A percentile compares a stretch with the other conserved stretches of the same genome.
These are phyloP conservation scores for Ceratocystis albifundus DNA, from an alignment of 2,329 filamentous ascomycete species.

Conservation along the genomic window DNA sequence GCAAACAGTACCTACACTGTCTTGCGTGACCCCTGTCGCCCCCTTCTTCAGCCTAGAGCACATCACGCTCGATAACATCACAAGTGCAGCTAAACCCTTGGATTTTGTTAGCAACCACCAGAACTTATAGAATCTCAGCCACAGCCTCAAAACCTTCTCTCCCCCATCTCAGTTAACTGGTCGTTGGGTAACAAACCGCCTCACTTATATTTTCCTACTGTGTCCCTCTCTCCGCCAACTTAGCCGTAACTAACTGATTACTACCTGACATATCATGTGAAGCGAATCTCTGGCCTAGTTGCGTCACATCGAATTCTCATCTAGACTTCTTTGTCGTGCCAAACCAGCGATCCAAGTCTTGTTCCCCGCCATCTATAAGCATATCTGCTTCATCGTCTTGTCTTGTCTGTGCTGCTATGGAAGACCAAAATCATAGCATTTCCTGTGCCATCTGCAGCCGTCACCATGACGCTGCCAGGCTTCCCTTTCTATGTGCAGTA, in stretches of 20 bases:
- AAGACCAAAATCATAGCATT: background rate
- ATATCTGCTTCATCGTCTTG: background rate
- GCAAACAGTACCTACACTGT: background rate
- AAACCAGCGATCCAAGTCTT: background rate
- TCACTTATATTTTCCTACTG: too few species aligned
- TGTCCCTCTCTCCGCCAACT: background rate
- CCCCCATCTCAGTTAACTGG: too few species aligned
- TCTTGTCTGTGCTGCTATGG: background rate
- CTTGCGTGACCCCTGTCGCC: background rate
- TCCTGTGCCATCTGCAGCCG: constrained; percentile 54
- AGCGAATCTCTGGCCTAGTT: background rate
- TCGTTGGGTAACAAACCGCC: background rate
- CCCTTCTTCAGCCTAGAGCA: background rate
- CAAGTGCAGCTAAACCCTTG: background rate
- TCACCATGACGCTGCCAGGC: constrained; percentile 41
- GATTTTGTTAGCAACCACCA: too few species aligned
- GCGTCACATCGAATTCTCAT: constrained; percentile 5
- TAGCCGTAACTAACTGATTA: background rate
- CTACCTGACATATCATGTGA: background rate
- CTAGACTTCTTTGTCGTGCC: background rate
- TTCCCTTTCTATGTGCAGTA: constrained; percentile 56
- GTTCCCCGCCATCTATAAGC: background rate
- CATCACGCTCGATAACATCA: background rate
- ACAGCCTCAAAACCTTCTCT: too few species aligned
- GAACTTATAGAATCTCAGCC: too few species aligned